These are phyloP conservation scores for Fusarium sp. DNA, from an alignment of 2,329 filamentous ascomycete genomes.

Conservation along the genomic window DNA sequence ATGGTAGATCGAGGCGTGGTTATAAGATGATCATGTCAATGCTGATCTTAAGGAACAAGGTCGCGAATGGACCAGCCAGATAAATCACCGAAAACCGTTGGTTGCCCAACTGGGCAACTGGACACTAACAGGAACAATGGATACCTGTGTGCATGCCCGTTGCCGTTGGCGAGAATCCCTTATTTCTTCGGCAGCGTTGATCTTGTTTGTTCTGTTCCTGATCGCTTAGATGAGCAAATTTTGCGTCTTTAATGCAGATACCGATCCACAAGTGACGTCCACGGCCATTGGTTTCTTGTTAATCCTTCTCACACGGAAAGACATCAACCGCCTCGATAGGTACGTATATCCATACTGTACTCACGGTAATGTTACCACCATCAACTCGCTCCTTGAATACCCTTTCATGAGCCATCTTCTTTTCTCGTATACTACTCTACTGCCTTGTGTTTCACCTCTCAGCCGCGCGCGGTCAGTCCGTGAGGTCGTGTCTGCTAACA, in stretches of 20 bases:
- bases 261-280: conserved; percentile 13
- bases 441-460: conserved; percentile 27
- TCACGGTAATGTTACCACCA: not conserved
- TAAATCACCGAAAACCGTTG: conserved; percentile 19
- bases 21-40: conserved; percentile 6
- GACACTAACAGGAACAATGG: not conserved
- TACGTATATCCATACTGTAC: not conserved
- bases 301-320: not conserved
- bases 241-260: conserved; percentile 17
- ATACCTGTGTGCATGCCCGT: not conserved
- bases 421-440: not conserved
- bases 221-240: conserved; percentile 15
- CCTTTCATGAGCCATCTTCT: not conserved
- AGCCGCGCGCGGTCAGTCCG: conserved; percentile 24
- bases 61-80: conserved; percentile 26
- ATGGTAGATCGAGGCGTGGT: not conserved
- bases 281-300: not conserved
- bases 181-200: conserved; percentile 8
- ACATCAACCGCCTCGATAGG: too few relatives aligned
- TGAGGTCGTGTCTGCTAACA: conserved; percentile 1
- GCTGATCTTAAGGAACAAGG: conserved; percentile 19
- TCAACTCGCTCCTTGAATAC: not conserved
- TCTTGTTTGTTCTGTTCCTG: not conserved
- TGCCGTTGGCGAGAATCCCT: not conserved
- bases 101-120: conserved; percentile 26